Base-by-base conservation (phyloP, 768 basidiomycete species). In the Gloeopeniophorella convolvens region DNA sequence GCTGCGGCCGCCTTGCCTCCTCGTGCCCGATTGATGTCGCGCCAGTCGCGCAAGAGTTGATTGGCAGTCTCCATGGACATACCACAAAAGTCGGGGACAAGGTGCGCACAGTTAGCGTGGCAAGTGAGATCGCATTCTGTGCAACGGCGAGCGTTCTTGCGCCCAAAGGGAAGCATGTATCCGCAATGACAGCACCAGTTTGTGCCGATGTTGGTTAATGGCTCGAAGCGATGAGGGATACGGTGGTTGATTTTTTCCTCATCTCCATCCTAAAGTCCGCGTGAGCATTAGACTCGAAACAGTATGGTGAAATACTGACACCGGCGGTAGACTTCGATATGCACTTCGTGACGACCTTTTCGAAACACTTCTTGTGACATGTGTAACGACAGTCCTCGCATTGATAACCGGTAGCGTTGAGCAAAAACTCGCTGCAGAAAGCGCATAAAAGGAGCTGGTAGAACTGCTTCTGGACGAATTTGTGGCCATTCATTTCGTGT, bases 111-210 rank as follows among this genome's bases (percentile, higher is more conserved):
- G 57, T 92, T 89, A 16, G 91, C 92, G 68, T 99, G 96, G 61
- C 93, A 97, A 39, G 95, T 97, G 59, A 98, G 83, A 62, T 86
- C 82, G 70, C 96, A 99, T 66, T 98, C 95, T 0, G 89, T 83
- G 66, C 96, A 99, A 68, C 87, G 88, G 48, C 92, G 83, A 18
- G 95, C 87, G 66, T 97, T 95, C 75, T 98, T 98, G 58, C 94
- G 83, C 44, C 95, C 95, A 41, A 98, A 79, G 48, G 96, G 94
- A 21, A 96, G 78, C 79, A 99, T 94, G 63, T 94, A 96, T 56
- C 96, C 96, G 65, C 96, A 99, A 66, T 99, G 96, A 66, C 96
- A 99, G 68, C 96, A 99, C 96, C 96, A 99, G 63, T 95, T 97
- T 15, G 96, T 90, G 36, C 92, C 89, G 48, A 98, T 85, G 68